These are phyloP conservation scores for Castanea crenata DNA, from an alignment of 306 rosid species.

Conservation along the genomic window DNA sequence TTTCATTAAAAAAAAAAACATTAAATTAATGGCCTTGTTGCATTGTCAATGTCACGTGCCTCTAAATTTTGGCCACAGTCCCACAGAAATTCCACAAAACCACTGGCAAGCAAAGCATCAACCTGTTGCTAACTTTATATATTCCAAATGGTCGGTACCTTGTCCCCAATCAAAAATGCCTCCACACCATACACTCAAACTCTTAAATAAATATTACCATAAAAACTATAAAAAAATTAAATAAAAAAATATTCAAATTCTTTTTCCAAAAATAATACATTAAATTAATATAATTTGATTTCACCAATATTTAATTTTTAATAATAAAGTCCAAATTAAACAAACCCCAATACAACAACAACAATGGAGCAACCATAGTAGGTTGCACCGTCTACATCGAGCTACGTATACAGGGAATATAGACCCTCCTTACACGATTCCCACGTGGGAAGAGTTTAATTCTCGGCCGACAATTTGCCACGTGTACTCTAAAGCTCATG, in stretches of 20 bases:
- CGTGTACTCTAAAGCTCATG: constrained; percentile 24
- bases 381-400: constrained; percentile 46
- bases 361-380: constrained; percentile 23
- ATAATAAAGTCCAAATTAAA: background rate
- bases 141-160: constrained; percentile 42
- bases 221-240: background rate
- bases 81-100: constrained; percentile 26
- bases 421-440: constrained; percentile 8
- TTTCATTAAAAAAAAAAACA: background rate
- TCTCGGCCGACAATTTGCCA: background rate
- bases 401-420: constrained; percentile 32
- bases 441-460: constrained; percentile 25
- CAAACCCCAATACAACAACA: background rate
- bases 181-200: constrained; percentile 11
- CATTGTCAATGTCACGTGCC: constrained; percentile 22
- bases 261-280: background rate
- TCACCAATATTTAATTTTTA: no score
- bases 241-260: background rate
- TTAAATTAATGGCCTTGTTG: background rate
- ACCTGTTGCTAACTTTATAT: background rate
- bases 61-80: background rate
- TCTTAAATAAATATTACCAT: background rate
- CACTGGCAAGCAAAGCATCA: constrained; percentile 2
- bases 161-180: constrained; percentile 37
- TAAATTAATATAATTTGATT: background rate